Evolutionary conservation across 2,329 filamentous ascomycete species (phyloP).

Genomic region (Clonostachys rosea): DNA sequence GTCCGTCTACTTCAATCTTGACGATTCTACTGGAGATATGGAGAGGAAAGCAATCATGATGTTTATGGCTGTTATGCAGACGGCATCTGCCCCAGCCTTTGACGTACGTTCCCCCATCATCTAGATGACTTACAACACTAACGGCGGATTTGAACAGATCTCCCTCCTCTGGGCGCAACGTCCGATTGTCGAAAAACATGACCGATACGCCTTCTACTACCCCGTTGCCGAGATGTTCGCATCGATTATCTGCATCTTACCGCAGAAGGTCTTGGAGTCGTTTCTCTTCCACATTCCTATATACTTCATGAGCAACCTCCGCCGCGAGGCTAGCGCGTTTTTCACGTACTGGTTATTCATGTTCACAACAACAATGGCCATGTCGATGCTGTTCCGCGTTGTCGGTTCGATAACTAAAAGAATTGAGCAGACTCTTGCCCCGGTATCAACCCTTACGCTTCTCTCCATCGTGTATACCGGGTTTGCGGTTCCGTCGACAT

Average conservation of each 20-base stretch:
- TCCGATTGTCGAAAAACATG: conserved; percentile 26
- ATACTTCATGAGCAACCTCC: conserved; percentile 43
- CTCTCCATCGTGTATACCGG: conserved; percentile 57
- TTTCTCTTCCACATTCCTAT: conserved; percentile 36
- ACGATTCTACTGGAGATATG: conserved; percentile 44
- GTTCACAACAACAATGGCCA: conserved; percentile 35
- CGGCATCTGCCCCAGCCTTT: no score
- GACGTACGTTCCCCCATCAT: no score
- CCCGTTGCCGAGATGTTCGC: conserved; percentile 20
- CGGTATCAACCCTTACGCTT: conserved; percentile 47
- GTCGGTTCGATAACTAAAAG: conserved; percentile 68
- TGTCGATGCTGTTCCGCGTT: conserved; percentile 73
- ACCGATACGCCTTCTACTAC: conserved; percentile 26
- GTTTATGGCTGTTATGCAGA: conserved; percentile 54
- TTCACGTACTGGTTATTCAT: conserved; percentile 39
- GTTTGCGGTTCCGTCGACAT: conserved; percentile 40
- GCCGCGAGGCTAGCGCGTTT: conserved; percentile 35
- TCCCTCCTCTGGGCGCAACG: conserved; percentile 34
- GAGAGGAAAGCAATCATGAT: conserved; percentile 49
- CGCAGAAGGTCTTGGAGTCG: conserved; percentile 27
- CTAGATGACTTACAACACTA: conserved; percentile 32
- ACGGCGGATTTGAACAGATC: conserved; percentile 53
- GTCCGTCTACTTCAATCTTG: conserved; percentile 51
- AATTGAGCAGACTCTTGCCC: conserved; percentile 57
- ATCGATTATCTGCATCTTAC: conserved; percentile 30